These are phyloP conservation scores for Metschnikowia proteae DNA, from an alignment of 805 yeast genomes.

Conservation along the genomic window DNA sequence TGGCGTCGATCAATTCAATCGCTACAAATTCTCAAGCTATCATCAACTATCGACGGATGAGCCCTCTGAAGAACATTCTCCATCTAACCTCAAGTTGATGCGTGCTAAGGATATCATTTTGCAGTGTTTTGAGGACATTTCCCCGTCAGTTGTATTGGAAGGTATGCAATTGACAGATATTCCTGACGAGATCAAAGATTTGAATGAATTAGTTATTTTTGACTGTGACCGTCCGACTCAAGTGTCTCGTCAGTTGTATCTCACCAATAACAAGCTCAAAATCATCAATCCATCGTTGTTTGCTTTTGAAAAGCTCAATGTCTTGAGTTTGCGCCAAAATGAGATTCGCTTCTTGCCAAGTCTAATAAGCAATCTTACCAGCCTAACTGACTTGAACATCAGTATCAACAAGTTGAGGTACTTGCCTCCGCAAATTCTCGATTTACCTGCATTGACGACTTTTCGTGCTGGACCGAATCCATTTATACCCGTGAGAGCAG, in stretches of 20 bases:
- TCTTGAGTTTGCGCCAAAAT: constrained; percentile 51
- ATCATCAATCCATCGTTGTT: constrained; percentile 49
- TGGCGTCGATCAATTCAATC: constrained; percentile 49
- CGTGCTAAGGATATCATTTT: constrained; percentile 42
- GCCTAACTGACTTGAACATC: constrained; percentile 49
- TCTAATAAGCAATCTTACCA: constrained; percentile 18
- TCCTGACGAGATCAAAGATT: constrained; percentile 58
- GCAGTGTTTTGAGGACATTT: constrained; percentile 45
- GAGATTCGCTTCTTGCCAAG: constrained; percentile 20
- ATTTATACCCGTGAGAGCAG: constrained; percentile 24
- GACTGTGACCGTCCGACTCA: constrained; percentile 20
- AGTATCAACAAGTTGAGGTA: constrained; percentile 48
- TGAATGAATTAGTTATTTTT: constrained; percentile 50
- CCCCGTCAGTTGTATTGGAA: constrained; percentile 45
- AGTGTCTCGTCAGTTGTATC: constrained; percentile 44
- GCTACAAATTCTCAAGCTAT: constrained; percentile 29
- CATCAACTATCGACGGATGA: constrained; percentile 33
- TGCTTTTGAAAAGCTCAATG: constrained; percentile 47
- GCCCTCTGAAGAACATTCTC: constrained; percentile 1
- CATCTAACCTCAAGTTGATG: constrained; percentile 10
- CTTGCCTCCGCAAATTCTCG: constrained; percentile 52
- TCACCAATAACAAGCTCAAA: constrained; percentile 47
- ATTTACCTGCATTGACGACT: constrained; percentile 38
- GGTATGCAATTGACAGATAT: constrained; percentile 43
- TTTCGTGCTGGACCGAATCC: constrained; percentile 59